Conservation (phyloP, 192 early-diverging fungal genomes). For the Blastocladiella britannica region DNA sequence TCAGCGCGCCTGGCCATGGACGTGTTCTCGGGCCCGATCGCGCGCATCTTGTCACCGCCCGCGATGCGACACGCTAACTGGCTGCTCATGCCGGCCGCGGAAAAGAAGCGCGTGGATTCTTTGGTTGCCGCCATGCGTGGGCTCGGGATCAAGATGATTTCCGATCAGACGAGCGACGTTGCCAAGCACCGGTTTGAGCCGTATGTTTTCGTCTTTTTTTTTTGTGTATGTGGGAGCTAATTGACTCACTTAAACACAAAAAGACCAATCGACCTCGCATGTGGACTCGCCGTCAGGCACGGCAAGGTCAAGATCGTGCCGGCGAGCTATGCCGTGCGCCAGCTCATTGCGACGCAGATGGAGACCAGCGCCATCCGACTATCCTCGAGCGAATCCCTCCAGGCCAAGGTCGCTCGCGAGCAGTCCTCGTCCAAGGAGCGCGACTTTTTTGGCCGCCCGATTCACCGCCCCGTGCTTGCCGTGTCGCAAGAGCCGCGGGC, state of each 20-base stretch:
- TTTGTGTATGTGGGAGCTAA: neutral
- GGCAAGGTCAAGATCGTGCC: conserved; percentile 20
- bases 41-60: neutral
- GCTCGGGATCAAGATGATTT: conserved; percentile 18
- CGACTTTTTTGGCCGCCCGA: conserved; percentile 70
- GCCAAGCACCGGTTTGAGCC: neutral
- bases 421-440: conserved; percentile 11
- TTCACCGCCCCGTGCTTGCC: too few relatives aligned
- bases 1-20: neutral
- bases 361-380: conserved; percentile 22
- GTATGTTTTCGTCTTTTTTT: neutral
- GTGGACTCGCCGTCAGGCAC: neutral
- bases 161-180: conserved; percentile 4
- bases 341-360: conserved; percentile 47
- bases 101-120: neutral
- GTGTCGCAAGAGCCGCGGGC: conserved; percentile 5
- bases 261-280: conserved; percentile 10
- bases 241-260: neutral
- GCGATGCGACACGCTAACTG: neutral
- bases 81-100: neutral
- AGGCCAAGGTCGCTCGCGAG: conserved; percentile 4
- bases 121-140: conserved; percentile 2
- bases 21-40: neutral
- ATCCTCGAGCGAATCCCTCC: conserved; percentile 8
- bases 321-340: conserved; percentile 52